Base-by-base conservation (phyloP, 805 yeast genomes). In the Tetrapisispora fleetii region DNA sequence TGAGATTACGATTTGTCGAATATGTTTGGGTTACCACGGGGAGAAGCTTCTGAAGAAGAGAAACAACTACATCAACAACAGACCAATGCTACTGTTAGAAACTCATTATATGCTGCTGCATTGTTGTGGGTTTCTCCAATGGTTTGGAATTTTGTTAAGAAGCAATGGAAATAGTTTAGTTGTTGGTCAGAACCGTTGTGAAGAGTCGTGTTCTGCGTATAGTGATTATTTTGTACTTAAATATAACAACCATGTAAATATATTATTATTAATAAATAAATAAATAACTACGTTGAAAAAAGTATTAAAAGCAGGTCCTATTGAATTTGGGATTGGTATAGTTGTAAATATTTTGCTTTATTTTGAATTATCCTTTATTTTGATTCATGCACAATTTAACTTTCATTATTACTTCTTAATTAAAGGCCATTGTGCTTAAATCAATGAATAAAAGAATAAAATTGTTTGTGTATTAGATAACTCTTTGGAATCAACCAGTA, bases 41-140 rank as follows among this genome's bases (percentile, higher is more conserved):
- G 61, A 57, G 66, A 64, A 52, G 76, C 78, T 59, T 70, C 76
- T 56, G 87, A 81, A 60, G 85, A 80, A 58, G 81, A 81, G 67
- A 81, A 78, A 71, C 80, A 76, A 62, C 63, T 75, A 49, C 88
- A 81, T 62, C 81, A 82, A 66, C 74, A 77, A 59, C 76, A 74
- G 56, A 79, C 86, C 47, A 70, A 73, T 58, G 72, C 74, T 52
- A 82, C 86, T 44, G 67, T 84, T 56, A 70, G 69, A 56, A 69
- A 74, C 43, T 86, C 90, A 22, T 80, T 79, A 42, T 65, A 75
- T 54, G 68, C 82, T 51, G 86, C 87, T 44, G 77, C 81, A 52
- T 79, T 80, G 21, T 73, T 84, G 59, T 84, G 75, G 75, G 49
- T 64, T 67, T 58, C 67, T 11, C 68, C 68, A 40, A 52, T 64